Conservation (phyloP, 192 early-diverging fungal genomes). For the Coemansia sp. region DNA sequence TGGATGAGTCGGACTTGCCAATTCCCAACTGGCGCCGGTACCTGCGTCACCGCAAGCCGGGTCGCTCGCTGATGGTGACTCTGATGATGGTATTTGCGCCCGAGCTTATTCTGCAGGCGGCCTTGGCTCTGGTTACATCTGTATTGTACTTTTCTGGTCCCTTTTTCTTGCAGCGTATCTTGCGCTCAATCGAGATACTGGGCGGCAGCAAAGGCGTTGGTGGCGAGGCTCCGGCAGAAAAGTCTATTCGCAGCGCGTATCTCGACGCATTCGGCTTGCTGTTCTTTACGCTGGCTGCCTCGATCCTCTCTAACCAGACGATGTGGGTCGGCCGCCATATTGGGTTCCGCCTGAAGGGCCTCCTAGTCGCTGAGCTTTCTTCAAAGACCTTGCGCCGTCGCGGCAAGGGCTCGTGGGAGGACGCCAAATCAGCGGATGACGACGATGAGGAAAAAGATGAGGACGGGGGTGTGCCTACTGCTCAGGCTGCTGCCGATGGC, state of each 20-base stretch:
- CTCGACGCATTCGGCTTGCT: constrained; percentile 63
- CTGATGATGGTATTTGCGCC: constrained; percentile 40
- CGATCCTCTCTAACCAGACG: constrained; percentile 52
- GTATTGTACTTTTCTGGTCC: constrained; percentile 53
- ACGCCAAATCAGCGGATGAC: constrained; percentile 25
- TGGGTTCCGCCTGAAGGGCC: constrained; percentile 59
- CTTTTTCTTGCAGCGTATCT: constrained; percentile 59
- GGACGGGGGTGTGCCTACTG: constrained; percentile 27
- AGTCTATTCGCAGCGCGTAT: constrained; percentile 44
- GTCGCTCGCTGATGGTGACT: constrained; percentile 33
- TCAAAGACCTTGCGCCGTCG: constrained; percentile 63
- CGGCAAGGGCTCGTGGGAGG: constrained; percentile 56
- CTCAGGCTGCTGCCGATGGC: constrained; percentile 53
- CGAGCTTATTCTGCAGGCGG: constrained; percentile 47
- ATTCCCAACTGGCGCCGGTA: constrained; percentile 37
- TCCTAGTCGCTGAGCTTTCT: constrained; percentile 66
- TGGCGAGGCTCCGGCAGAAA: not conserved
- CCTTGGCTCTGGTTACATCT: constrained; percentile 26
- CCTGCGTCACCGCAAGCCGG: constrained; percentile 16
- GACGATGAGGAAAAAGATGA: constrained; percentile 14
- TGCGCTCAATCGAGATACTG: constrained; percentile 56
- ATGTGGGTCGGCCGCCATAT: constrained; percentile 67
- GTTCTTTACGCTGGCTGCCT: constrained; percentile 38
- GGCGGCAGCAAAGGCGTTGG: not conserved
- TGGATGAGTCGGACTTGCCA: constrained; percentile 55